Evolutionary conservation across 805 yeast species (phyloP).

Genomic region (Teunomyces cretensis): DNA sequence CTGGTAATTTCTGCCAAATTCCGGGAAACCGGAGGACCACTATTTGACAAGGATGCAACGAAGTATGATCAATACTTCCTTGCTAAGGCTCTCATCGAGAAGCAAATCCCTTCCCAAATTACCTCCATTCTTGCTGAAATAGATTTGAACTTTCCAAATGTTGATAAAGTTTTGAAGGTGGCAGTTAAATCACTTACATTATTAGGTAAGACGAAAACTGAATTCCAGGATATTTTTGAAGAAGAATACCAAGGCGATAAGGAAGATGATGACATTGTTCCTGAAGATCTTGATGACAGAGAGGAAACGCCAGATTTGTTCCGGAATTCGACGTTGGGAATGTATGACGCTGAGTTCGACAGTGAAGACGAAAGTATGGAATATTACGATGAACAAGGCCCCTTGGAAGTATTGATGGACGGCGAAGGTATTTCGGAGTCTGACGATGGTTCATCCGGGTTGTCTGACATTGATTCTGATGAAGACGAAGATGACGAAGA

Average conservation of each 20-base stretch:
- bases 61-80: constrained; percentile 63
- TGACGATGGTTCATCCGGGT: constrained; percentile 21
- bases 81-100: constrained; percentile 66
- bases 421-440: constrained; percentile 29
- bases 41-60: constrained; percentile 46
- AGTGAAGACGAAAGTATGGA: constrained; percentile 58
- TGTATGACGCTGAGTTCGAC: constrained; percentile 82
- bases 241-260: constrained; percentile 51
- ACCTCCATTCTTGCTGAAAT: constrained; percentile 60
- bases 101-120: constrained; percentile 57
- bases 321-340: constrained; percentile 86
- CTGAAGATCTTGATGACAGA: constrained; percentile 53
- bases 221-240: constrained; percentile 58
- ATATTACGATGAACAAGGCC: constrained; percentile 32
- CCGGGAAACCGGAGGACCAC: constrained; percentile 41
- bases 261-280: constrained; percentile 37
- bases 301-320: constrained; percentile 84
- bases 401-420: constrained; percentile 40
- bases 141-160: constrained; percentile 72
- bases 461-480: constrained; percentile 26
- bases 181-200: constrained; percentile 59
- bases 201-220: constrained; percentile 55
- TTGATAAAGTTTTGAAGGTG: constrained; percentile 57
- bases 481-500: constrained; percentile 27
- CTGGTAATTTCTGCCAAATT: constrained; percentile 44